Percentiles rank a stretch among this genome's conserved stretches.
Evolutionary conservation across 2,329 filamentous ascomycete species (phyloP).

Genomic region (Plectosphaerella sp.): DNA sequence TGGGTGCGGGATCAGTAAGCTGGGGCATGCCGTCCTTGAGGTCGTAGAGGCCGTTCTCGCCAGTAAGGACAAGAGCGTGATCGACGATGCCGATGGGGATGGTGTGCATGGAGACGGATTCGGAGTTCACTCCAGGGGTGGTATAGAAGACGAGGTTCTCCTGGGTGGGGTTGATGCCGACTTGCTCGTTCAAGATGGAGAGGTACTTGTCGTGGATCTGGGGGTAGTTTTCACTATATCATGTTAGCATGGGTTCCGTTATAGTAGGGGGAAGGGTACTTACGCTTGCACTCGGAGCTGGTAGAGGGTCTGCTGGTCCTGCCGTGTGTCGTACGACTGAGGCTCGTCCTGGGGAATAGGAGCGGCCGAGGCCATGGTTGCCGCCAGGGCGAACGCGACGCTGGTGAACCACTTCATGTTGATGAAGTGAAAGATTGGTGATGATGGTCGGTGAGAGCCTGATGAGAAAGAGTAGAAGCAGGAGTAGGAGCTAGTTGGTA

Average conservation of each 20-base stretch:
- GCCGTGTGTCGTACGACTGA: not conserved
- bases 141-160: not conserved
- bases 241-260: not conserved
- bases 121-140: not conserved
- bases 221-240: not conserved
- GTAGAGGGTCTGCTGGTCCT: not conserved
- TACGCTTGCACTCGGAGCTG: not conserved
- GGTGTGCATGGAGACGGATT: not conserved
- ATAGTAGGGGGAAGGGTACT: not conserved
- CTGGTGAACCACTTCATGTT: not conserved
- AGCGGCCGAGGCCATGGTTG: not conserved
- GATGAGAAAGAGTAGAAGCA: no score
- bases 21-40: not conserved
- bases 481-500: no score
- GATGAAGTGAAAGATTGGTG: not conserved
- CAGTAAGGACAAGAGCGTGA: not conserved
- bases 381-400: not conserved
- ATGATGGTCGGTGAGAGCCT: not conserved
- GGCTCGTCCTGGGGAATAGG: constrained; percentile 1
- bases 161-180: not conserved
- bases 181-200: not conserved
- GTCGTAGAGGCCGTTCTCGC: constrained; percentile 1
- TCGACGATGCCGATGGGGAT: not conserved
- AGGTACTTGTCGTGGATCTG: constrained; percentile 2
- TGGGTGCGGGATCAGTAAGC: not conserved